A percentile compares a stretch with the other conserved stretches of the same genome.
These are phyloP conservation scores for Neurospora pannonica DNA, from an alignment of 495 filamentous ascomycete genomes.

Conservation along the genomic window DNA sequence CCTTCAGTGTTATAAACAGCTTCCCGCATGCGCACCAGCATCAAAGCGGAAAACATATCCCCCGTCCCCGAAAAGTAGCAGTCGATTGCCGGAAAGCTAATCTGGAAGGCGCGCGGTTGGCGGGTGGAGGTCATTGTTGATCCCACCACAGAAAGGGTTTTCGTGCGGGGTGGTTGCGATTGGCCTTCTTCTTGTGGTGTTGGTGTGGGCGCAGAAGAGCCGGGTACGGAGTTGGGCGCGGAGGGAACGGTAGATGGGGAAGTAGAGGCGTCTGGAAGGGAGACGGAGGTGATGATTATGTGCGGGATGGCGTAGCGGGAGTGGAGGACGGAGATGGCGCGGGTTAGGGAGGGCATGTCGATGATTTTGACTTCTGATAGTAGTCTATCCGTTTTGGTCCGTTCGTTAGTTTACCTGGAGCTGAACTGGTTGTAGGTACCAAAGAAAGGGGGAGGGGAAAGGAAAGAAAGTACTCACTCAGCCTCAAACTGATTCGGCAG, in stretches of 20 bases:
- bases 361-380: slow-evolving; percentile 77
- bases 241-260: slow-evolving; percentile 17
- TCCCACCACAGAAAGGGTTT: slow-evolving; percentile 63
- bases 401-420: no score
- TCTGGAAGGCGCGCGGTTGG: slow-evolving; percentile 65
- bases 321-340: slow-evolving; percentile 72
- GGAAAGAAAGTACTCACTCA: slow-evolving; percentile 68
- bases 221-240: slow-evolving; percentile 23
- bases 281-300: slow-evolving; percentile 83
- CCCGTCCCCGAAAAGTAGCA: slow-evolving; percentile 93
- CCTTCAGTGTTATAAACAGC: slow-evolving; percentile 40
- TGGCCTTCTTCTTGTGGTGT: background rate
- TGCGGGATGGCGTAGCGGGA: slow-evolving; percentile 70
- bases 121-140: slow-evolving; percentile 58
- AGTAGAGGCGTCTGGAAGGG: slow-evolving; percentile 12
- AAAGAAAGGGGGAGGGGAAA: no score
- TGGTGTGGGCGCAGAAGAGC: background rate
- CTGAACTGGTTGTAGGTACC: no score
- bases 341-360: slow-evolving; percentile 58
- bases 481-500: slow-evolving; percentile 96
- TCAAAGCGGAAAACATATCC: slow-evolving; percentile 95
- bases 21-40: slow-evolving; percentile 81
- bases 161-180: background rate
- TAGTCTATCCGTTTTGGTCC: no score
- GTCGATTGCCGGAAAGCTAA: slow-evolving; percentile 77